Evolutionary conservation across 2,329 filamentous ascomycete genomes (phyloP).

Genomic region (Sporothrix brunneoviolacea): DNA sequence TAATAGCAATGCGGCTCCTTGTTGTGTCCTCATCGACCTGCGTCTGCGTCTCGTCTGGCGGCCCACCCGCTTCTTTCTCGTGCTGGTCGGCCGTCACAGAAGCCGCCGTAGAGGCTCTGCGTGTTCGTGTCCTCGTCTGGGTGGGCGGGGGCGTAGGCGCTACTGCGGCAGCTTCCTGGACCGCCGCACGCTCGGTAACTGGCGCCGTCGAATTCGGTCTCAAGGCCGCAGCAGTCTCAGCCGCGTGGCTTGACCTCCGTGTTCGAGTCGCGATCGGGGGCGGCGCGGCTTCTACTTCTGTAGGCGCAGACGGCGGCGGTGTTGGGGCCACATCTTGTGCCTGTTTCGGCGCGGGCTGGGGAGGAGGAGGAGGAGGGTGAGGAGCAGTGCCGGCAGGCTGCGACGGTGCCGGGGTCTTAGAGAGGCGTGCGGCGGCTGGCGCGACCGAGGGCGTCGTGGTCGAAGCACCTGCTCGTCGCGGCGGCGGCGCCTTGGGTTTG

Average conservation of each 20-base stretch:
- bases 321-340: background rate
- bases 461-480: constrained; percentile 40
- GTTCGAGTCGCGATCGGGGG: background rate
- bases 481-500: constrained; percentile 59
- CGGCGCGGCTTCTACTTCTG: background rate
- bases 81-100: background rate
- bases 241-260: background rate
- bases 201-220: background rate
- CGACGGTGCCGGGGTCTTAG: constrained; percentile 18
- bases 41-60: background rate
- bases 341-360: background rate
- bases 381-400: constrained; percentile 1
- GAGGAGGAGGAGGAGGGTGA: background rate
- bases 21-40: background rate
- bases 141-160: constrained; percentile 1
- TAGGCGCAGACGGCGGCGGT: background rate
- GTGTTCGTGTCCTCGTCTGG: background rate
- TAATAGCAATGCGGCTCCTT: background rate
- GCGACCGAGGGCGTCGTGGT: constrained; percentile 27
- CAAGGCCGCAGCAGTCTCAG: background rate
- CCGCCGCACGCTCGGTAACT: background rate
- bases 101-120: background rate
- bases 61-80: background rate
- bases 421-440: constrained; percentile 17
- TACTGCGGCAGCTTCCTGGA: background rate